Evolutionary conservation across 768 basidiomycete genomes (phyloP), one percentile per base, ranked within the genome.

Genomic region (Collybia nuda): DNA sequence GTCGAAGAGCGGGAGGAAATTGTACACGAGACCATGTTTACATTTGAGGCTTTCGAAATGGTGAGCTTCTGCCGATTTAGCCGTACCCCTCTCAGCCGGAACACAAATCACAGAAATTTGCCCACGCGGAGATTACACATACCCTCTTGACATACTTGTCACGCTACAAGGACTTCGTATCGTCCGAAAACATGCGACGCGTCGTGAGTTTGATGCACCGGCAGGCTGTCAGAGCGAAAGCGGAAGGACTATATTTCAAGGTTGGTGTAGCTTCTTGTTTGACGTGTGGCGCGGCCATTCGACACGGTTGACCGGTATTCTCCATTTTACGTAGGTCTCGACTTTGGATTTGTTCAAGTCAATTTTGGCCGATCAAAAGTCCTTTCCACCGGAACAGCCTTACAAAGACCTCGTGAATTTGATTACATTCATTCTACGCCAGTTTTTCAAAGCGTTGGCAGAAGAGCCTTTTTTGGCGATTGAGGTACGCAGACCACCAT

Each of bases 181-280:
- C 80, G 4, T 70, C 88, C 0, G 92, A 98, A 59, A 79, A 87
- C 63, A 88, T 98, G 85, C 91, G 90, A 65, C 82, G 94, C 41
- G 87, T 93, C 35, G 93, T 98, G 28, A 82, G 80, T 56, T 71
- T 99, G 57, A 78, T 99, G 58, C 92, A 98, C 64, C 82, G 97
- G 12, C 92, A 96, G 56, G 94, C 87, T 40, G 83, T 99, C 53
- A 86, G 81, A 59, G 86, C 88, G 14, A 94, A 97, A 65, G 92
- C 93, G 1, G 97, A 98, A 64, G 96, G 88, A 0, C 70, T 99
- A 7, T 98, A 93, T 69, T 99, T 96, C 81, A 92, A 95, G 71
- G 96, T 93, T 52, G 47, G 80, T 67, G 32, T 18, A 42, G 53
- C 40, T 44, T 40, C 32, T 29, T 53, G 37, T 28, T 45, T 24